A percentile compares a stretch with the other conserved stretches of the same genome.
Conservation (phyloP, 129 eudicot genomes). For the Flaveria trinervia region DNA sequence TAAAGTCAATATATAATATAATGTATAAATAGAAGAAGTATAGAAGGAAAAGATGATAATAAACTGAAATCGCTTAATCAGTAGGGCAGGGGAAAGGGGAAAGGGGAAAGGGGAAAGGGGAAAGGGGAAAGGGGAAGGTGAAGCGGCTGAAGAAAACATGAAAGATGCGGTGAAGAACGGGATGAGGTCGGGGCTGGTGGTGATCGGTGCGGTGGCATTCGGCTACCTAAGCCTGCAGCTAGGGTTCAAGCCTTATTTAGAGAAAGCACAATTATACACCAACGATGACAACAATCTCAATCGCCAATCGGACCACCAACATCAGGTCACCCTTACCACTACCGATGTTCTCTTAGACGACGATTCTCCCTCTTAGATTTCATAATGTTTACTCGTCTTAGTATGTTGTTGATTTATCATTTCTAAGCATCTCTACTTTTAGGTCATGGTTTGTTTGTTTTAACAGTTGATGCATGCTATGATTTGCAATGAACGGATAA, state of each 20-base stretch:
- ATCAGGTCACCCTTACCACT: neutral
- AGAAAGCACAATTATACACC: constrained; percentile 53
- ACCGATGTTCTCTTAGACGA: constrained; percentile 30
- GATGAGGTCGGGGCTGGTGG: constrained; percentile 64
- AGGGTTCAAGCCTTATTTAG: constrained; percentile 65
- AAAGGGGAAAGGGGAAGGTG: neutral
- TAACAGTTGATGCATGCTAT: no score
- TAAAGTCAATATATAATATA: no score
- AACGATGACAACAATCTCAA: neutral
- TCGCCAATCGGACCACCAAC: constrained; percentile 13
- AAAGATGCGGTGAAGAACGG: constrained; percentile 59
- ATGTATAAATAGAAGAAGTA: no score
- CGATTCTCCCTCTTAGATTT: neutral
- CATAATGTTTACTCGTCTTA: no score
- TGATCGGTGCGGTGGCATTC: constrained; percentile 60
- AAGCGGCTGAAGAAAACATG: constrained; percentile 28
- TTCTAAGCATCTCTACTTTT: no score
- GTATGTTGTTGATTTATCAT: no score
- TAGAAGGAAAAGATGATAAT: no score
- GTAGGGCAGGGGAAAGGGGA: no score
- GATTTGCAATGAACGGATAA: no score
- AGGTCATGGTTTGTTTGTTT: no score
- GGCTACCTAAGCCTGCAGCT: constrained; percentile 57
- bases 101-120: no score
- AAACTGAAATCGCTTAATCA: no score